Conservation (phyloP, 345 rosid genomes). For the Eucalyptus polyanthemos region DNA sequence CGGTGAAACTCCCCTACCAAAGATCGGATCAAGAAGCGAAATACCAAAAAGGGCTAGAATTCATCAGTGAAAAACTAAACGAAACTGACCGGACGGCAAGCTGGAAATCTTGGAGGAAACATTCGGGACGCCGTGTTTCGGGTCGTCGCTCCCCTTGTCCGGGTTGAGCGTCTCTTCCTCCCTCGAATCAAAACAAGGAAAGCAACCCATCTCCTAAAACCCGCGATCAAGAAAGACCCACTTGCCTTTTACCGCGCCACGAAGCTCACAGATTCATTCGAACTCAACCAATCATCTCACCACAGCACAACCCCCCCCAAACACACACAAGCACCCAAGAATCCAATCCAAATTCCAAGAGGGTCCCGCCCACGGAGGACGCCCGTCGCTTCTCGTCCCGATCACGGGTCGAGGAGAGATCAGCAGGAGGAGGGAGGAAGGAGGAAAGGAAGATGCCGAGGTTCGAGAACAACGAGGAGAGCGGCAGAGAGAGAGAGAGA, state of each 20-base stretch:
- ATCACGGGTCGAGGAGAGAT: neutral
- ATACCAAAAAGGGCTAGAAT: neutral
- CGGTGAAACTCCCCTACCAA: neutral
- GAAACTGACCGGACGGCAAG: conserved; percentile 52
- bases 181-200: conserved; percentile 77
- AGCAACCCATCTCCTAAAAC: conserved; percentile 62
- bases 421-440: neutral
- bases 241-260: neutral
- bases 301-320: neutral
- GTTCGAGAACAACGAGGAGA: neutral
- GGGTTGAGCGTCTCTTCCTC: conserved; percentile 67
- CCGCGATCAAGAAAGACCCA: conserved; percentile 1
- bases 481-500: neutral
- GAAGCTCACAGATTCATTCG: neutral
- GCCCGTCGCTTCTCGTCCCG: neutral
- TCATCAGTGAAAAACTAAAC: neutral
- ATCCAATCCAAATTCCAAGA: neutral
- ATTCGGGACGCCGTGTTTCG: conserved; percentile 31
- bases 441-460: neutral
- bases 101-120: conserved; percentile 47
- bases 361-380: neutral
- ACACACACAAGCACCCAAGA: neutral
- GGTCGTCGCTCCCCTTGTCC: conserved; percentile 35
- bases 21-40: conserved; percentile 22
- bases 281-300: neutral